Base-by-base conservation (phyloP, 2,329 filamentous ascomycete genomes). In the Amphichorda felina region DNA sequence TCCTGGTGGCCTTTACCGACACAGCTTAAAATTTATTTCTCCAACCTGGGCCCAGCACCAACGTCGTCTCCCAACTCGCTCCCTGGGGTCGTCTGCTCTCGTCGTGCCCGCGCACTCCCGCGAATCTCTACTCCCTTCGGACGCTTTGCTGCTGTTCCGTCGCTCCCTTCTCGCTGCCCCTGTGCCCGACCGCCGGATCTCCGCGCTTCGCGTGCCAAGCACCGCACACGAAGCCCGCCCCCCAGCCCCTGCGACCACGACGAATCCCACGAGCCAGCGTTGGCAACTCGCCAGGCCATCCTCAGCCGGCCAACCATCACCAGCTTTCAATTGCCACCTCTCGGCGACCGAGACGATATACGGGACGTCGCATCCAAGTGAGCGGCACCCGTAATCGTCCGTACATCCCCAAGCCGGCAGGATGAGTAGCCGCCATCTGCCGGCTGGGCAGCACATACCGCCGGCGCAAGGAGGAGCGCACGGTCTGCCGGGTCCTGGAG, bases 391-490 rank as follows among this genome's bases (percentile, higher is more conserved):
- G 46, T 47, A 44, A 45, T 45, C 44, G 44, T 44, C 25, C 16
- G 8, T 14, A 33, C 18, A 30, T 33, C 57, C 72, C 71, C 69
- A 73, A 63, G 72, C 72, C 75, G 76, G 74, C 73, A 83, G 71
- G 78, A 85, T 85, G 79, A 81, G 77, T 66, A 67, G 67, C 62
- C 71, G 68, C 71, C 76, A 80, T 79, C 75, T 81, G 76, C 75
- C 78, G 75, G 76, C 76, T 74, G 79, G 79, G 70, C 75, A 78
- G 62, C 68, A 68, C 57, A 68, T 73, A 63, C 68, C 33, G 28
- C 34, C 29, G 37, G 28, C 17, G 8, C 35, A 32, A 21, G 64
- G 62, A 53, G 58, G 53, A 44, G 49, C 28, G 10, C 32, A 40
- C 28, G 35, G 35, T 7, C 26, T 22, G 22, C 30, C 47, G 41